Conservation (phyloP, 176 grass and related monocot genomes). For the Microstegium vimineum region DNA sequence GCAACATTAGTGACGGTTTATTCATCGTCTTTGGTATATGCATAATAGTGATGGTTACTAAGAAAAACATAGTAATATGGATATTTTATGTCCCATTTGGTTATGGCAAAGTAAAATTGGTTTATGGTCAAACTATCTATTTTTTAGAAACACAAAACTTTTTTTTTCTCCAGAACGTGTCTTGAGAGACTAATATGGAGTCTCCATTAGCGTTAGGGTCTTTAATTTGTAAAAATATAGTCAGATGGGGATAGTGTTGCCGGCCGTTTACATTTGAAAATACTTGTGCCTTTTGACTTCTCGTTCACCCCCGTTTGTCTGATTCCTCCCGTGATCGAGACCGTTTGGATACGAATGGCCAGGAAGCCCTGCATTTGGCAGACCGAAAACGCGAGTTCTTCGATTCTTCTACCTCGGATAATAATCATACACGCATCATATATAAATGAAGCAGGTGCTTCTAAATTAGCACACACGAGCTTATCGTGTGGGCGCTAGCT, state of each 20-base stretch:
- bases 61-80: too few species aligned
- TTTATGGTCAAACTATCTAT: too few species aligned
- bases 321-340: not conserved
- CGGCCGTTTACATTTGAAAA: not conserved
- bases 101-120: too few species aligned
- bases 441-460: not conserved
- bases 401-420: not conserved
- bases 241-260: not conserved
- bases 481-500: not conserved
- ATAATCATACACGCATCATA: not conserved
- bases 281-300: not conserved
- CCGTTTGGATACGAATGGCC: not conserved
- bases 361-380: conserved; percentile 7
- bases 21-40: too few species aligned
- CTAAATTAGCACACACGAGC: not conserved
- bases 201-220: too few species aligned
- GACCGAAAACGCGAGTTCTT: not conserved
- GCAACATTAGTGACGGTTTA: too few species aligned
- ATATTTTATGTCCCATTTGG: too few species aligned
- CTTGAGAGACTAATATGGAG: too few species aligned
- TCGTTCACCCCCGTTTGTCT: not conserved
- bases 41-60: too few species aligned
- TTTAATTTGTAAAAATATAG: not conserved
- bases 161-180: too few species aligned
- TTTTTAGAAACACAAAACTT: too few species aligned